These are phyloP conservation scores for Erythrobasidium yunnanense DNA, from an alignment of 768 basidiomycete species.

Conservation along the genomic window DNA sequence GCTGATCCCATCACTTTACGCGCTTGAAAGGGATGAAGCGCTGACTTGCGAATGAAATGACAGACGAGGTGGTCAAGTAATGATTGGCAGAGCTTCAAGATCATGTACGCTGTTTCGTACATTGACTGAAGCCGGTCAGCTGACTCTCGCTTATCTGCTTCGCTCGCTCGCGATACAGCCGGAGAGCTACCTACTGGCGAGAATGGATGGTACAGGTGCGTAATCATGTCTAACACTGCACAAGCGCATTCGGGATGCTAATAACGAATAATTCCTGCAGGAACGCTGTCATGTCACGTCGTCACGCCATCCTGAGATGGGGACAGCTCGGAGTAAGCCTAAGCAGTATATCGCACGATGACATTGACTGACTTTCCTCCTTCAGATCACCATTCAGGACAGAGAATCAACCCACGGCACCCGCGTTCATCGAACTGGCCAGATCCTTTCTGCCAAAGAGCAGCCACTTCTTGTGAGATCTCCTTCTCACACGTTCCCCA, in stretches of 20 bases:
- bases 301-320: constrained; percentile 5
- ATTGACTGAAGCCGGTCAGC: no score
- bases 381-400: neutral
- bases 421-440: neutral
- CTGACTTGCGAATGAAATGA: no score
- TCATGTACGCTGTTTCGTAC: neutral
- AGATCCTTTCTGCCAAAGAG: neutral
- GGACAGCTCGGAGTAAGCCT: constrained; percentile 3
- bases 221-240: neutral
- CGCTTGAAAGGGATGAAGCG: no score
- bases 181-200: neutral
- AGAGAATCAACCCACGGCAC: constrained; percentile 17
- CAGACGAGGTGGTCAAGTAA: neutral
- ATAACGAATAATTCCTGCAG: neutral
- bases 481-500: no score
- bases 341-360: neutral
- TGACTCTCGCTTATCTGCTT: constrained; percentile 7
- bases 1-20: no score
- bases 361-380: neutral
- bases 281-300: constrained; percentile 9
- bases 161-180: neutral
- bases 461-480: neutral
- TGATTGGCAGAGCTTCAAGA: neutral
- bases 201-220: constrained; percentile 12
- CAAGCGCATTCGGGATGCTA: neutral